A percentile compares a stretch with the other conserved stretches of the same genome.
phyloP scores from a whole-genome alignment of 2,329 filamentous ascomycete species.

The Aureobasidium pullulans region DNA sequence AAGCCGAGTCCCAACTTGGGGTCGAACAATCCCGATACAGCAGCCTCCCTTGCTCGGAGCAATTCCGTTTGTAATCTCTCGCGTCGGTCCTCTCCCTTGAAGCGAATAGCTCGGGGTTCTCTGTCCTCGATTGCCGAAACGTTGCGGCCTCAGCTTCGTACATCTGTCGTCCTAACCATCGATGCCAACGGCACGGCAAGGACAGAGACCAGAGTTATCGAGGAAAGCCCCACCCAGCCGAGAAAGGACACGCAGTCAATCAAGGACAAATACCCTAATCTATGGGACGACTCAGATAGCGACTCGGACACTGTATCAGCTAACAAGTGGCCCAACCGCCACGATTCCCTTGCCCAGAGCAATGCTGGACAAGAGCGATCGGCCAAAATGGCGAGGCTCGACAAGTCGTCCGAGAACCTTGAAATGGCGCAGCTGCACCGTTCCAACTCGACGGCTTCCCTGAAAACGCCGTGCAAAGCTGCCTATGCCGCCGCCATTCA shows the following conservation, averaged over 20 bases:
- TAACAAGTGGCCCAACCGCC: slow-evolving; percentile 21
- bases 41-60: slow-evolving; percentile 21
- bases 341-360: slow-evolving; percentile 25
- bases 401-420: slow-evolving; percentile 28
- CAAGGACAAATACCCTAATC: slow-evolving; percentile 36
- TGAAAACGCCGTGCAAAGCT: slow-evolving; percentile 27
- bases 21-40: slow-evolving; percentile 24
- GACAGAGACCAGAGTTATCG: slow-evolving; percentile 35
- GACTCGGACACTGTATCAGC: slow-evolving; percentile 26
- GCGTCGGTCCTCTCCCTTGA: slow-evolving; percentile 40
- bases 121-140: slow-evolving; percentile 41
- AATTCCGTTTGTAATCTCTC: slow-evolving; percentile 29
- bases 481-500: slow-evolving; percentile 28
- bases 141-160: slow-evolving; percentile 30
- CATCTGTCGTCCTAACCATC: slow-evolving; percentile 37
- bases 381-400: slow-evolving; percentile 25
- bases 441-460: slow-evolving; percentile 25
- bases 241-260: slow-evolving; percentile 32
- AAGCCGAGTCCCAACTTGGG: slow-evolving; percentile 17
- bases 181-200: slow-evolving; percentile 42
- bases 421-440: slow-evolving; percentile 27
- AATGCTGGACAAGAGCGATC: slow-evolving; percentile 22
- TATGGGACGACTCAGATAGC: slow-evolving; percentile 36
- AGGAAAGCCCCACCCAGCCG: slow-evolving; percentile 30
- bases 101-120: slow-evolving; percentile 29